A percentile compares a stretch with the other conserved stretches of the same genome.
These are phyloP conservation scores for Blastobotrys malaysiensis DNA, from an alignment of 1,139 yeast genomes.

Conservation along the genomic window DNA sequence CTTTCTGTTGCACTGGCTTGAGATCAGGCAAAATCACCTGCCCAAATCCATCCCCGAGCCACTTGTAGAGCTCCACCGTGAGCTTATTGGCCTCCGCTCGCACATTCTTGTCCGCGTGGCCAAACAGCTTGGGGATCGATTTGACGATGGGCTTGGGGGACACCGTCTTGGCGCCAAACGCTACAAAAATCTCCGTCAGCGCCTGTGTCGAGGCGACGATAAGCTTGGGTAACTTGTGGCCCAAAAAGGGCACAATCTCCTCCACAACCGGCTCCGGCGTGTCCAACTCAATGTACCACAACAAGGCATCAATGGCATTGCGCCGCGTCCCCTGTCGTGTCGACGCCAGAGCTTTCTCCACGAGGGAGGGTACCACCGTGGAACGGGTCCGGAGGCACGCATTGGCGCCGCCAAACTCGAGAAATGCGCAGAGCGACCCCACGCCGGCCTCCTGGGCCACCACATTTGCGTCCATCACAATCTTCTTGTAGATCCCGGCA, in stretches of 20 bases:
- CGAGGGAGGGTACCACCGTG: conserved; percentile 51
- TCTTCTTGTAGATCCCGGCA: conserved; percentile 49
- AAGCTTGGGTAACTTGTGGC: conserved; percentile 69
- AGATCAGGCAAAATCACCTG: conserved; percentile 59
- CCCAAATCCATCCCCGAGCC: conserved; percentile 68
- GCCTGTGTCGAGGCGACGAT: conserved; percentile 65
- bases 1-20: conserved; percentile 91
- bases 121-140: conserved; percentile 61
- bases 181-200: conserved; percentile 48
- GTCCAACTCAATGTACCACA: conserved; percentile 61
- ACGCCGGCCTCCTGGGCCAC: conserved; percentile 89
- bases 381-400: conserved; percentile 36
- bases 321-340: conserved; percentile 71
- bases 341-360: conserved; percentile 78
- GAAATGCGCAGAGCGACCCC: conserved; percentile 47
- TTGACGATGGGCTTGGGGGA: conserved; percentile 58
- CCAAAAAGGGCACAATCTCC: conserved; percentile 55
- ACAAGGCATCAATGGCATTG: conserved; percentile 55
- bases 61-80: conserved; percentile 64
- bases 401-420: conserved; percentile 53
- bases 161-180: conserved; percentile 68
- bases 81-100: conserved; percentile 72
- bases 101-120: conserved; percentile 83
- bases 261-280: conserved; percentile 64
- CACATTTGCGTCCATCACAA: conserved; percentile 74